phyloP scores from a whole-genome alignment of 371 early-diverging fungal species.

The Mucor irregularis region DNA sequence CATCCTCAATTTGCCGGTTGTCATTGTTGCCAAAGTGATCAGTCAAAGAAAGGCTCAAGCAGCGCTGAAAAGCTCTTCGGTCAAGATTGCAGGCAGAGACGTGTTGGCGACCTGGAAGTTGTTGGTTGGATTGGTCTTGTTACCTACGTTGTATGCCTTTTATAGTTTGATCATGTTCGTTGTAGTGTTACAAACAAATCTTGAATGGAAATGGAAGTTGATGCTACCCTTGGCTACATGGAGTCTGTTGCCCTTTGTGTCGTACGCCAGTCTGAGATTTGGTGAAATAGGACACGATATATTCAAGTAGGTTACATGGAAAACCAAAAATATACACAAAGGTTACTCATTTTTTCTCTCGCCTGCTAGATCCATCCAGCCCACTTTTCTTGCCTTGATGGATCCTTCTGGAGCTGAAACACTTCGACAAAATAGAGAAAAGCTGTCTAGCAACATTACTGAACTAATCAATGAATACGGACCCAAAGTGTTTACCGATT shows the following conservation, averaged over 20 bases:
- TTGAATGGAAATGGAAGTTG: constrained; percentile 30
- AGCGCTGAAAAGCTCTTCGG: constrained; percentile 82
- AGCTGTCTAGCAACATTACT: constrained; percentile 73
- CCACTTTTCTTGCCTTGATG: constrained; percentile 72
- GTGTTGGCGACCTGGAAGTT: constrained; percentile 96
- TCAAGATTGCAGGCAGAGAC: constrained; percentile 91
- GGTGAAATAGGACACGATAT: constrained; percentile 88
- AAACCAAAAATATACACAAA: too few species aligned
- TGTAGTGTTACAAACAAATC: constrained; percentile 35
- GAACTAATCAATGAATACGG: constrained; percentile 82
- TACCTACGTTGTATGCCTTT: constrained; percentile 72
- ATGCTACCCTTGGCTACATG: constrained; percentile 50
- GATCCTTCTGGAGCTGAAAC: constrained; percentile 54
- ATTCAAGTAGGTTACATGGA: constrained; percentile 45
- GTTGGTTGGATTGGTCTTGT: constrained; percentile 70
- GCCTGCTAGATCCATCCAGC: constrained; percentile 67
- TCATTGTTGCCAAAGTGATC: constrained; percentile 64
- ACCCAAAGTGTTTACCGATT: constrained; percentile 79
- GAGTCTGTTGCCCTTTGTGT: constrained; percentile 63
- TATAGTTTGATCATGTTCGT: constrained; percentile 65
- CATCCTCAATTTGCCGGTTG: constrained; percentile 77
- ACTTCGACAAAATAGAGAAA: constrained; percentile 61
- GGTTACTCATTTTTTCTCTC: neutral
- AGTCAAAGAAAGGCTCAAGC: constrained; percentile 79
- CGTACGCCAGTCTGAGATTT: constrained; percentile 79